Evolutionary conservation across 2,329 filamentous ascomycete species (phyloP).

Genomic region (Penicillium concentricum): DNA sequence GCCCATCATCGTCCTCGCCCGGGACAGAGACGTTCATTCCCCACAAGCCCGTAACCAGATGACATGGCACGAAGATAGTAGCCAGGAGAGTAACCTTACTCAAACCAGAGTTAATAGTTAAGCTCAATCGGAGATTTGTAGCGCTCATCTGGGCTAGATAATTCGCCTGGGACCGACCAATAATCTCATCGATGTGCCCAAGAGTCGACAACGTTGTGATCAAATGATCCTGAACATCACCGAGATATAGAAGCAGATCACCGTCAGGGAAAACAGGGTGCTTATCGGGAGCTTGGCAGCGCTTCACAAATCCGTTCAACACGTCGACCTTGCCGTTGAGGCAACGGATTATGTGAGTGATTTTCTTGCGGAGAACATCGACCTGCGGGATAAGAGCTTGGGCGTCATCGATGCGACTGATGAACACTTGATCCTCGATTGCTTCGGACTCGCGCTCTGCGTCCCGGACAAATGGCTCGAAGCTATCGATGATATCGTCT

Average conservation of each 20-base stretch:
- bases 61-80: slow-evolving; percentile 89
- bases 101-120: slow-evolving; percentile 78
- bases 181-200: slow-evolving; percentile 92
- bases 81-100: slow-evolving; percentile 93
- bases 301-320: slow-evolving; percentile 92
- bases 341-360: slow-evolving; percentile 84
- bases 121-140: slow-evolving; percentile 82
- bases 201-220: slow-evolving; percentile 97
- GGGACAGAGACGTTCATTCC: slow-evolving; percentile 53
- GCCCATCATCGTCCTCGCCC: slow-evolving; percentile 32
- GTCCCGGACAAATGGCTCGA: slow-evolving; percentile 79
- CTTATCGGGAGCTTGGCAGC: slow-evolving; percentile 78
- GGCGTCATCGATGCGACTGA: slow-evolving; percentile 84
- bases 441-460: slow-evolving; percentile 82
- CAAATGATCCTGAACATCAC: slow-evolving; percentile 97
- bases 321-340: slow-evolving; percentile 95
- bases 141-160: slow-evolving; percentile 92
- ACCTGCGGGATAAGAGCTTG: slow-evolving; percentile 80
- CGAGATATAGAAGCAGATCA: slow-evolving; percentile 91
- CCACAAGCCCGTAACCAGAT: slow-evolving; percentile 69
- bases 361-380: slow-evolving; percentile 84
- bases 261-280: slow-evolving; percentile 90
- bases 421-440: slow-evolving; percentile 94
- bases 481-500: slow-evolving; percentile 94
- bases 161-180: slow-evolving; percentile 87